Evolutionary conservation across 31 red algal genomes (phyloP).

Genomic region (Pterothamnion heteromorphum): DNA sequence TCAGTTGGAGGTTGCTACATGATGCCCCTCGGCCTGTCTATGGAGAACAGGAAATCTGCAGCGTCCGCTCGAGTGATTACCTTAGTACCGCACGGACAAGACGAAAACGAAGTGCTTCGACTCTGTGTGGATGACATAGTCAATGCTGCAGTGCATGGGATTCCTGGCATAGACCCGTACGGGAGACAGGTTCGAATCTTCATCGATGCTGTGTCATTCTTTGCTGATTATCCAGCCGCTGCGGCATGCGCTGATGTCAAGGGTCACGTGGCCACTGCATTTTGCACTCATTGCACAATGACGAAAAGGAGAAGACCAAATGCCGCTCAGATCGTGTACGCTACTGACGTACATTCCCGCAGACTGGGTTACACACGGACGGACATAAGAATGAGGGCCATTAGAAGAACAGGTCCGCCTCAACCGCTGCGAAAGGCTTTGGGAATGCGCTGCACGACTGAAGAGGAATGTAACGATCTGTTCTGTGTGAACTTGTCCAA

Average conservation of each 20-base stretch:
- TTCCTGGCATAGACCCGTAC: background rate
- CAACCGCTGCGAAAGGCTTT: background rate
- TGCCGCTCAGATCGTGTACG: background rate
- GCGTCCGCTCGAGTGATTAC: background rate
- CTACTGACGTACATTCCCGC: background rate
- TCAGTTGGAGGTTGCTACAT: background rate
- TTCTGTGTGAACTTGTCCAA: too few relatives aligned
- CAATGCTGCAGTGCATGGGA: background rate
- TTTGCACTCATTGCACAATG: background rate
- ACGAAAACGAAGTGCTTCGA: too few relatives aligned
- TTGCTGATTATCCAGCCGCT: conserved; percentile 19
- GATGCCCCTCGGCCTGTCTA: background rate
- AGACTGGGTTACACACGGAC: background rate
- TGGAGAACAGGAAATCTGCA: background rate
- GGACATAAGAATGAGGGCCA: background rate
- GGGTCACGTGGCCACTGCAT: background rate
- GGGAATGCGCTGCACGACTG: background rate
- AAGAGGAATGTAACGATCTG: background rate
- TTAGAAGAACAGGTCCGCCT: background rate
- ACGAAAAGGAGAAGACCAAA: background rate
- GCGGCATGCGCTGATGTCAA: too few relatives aligned
- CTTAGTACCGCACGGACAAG: conserved; percentile 4
- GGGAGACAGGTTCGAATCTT: background rate
- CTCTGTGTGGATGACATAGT: too few relatives aligned
- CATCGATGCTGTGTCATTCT: background rate